Evolutionary conservation across 2,329 filamentous ascomycete species (phyloP), one percentile per base, ranked within the genome.

Genomic region (Hypoxylon sp.): DNA sequence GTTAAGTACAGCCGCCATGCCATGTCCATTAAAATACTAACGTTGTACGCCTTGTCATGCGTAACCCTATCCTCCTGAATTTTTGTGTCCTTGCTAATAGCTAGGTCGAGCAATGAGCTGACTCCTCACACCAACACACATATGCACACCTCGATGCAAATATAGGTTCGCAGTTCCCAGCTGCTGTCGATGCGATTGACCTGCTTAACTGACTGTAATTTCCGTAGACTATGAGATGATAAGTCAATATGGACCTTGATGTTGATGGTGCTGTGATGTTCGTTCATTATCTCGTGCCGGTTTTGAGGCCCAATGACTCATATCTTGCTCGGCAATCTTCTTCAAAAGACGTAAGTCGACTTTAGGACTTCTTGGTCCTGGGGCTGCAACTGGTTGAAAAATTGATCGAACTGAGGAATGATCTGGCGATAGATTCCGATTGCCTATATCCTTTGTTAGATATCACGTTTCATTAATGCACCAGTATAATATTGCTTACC

Each of bases 401-500:
- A 90, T 19, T 85, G 82, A 71, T 82, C 79, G 71, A 90, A 89
- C 63, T 88, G 84, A 13, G 87, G 87, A 58, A 90, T 90, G 69
- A 90, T 84, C 71, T 86, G 84, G 62, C 85, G 85, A 77, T 90
- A 90, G 31, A 84, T 80, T 63, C 81, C 82, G 69, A 89, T 79
- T 17, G 85, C 82, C 87, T 88, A 67, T 3, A 48, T 5, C 24
- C 6, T 42, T 51, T 50, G 55, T 73, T 68, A 74, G 66, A 47
- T 37, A 14, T 11, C n/a, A 51, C 5, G 47, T 37, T 55, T 54
- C 29, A 14, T 8, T 48, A 48, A 54, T n/a, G 4, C 8, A 39
- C 26, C 22, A 13, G 17, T 19, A 26, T 13, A 29, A 48, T 17
- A 31, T 5, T 44, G 37, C 88, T 83, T 79, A 95, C 93, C 81